Evolutionary conservation across 2,329 filamentous ascomycete species (phyloP).

Genomic region (Akanthomyces muscarius): DNA sequence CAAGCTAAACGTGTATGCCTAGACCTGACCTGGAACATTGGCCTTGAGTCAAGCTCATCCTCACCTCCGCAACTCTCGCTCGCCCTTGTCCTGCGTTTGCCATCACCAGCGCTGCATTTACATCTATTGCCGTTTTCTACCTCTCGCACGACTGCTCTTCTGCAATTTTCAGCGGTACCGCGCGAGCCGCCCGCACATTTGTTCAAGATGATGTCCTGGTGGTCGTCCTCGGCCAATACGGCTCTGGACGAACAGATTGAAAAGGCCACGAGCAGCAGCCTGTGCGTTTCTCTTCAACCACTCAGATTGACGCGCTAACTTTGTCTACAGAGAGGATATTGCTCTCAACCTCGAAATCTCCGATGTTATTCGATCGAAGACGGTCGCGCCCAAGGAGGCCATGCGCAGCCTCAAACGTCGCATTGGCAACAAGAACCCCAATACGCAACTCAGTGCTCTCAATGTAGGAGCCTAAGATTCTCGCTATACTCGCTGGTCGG

Average conservation of each 20-base stretch:
- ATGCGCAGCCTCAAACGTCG: conserved; percentile 94
- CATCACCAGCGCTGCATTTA: conserved; percentile 3
- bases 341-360: conserved; percentile 97
- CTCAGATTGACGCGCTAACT: conserved; percentile 1
- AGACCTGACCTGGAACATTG: conserved; percentile 8
- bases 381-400: conserved; percentile 93
- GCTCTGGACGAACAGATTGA: conserved; percentile 97
- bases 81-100: not conserved
- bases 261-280: conserved; percentile 86
- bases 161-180: not conserved
- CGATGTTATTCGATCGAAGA: conserved; percentile 95
- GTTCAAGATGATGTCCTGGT: conserved; percentile 77
- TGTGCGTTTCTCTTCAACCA: conserved; percentile 53
- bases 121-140: not conserved
- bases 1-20: conserved; percentile 12
- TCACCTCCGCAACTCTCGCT: not conserved
- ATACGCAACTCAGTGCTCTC: conserved; percentile 90
- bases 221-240: conserved; percentile 87
- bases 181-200: conserved; percentile 7
- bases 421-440: conserved; percentile 96
- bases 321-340: conserved; percentile 73
- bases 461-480: conserved; percentile 55
- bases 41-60: conserved; percentile 12
- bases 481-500: not conserved
- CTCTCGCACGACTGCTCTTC: not conserved